A percentile compares a stretch with the other conserved stretches of the same genome.
These are phyloP conservation scores for Dactylellina drechsleri DNA, from an alignment of 2,329 filamentous ascomycete species.

Conservation along the genomic window DNA sequence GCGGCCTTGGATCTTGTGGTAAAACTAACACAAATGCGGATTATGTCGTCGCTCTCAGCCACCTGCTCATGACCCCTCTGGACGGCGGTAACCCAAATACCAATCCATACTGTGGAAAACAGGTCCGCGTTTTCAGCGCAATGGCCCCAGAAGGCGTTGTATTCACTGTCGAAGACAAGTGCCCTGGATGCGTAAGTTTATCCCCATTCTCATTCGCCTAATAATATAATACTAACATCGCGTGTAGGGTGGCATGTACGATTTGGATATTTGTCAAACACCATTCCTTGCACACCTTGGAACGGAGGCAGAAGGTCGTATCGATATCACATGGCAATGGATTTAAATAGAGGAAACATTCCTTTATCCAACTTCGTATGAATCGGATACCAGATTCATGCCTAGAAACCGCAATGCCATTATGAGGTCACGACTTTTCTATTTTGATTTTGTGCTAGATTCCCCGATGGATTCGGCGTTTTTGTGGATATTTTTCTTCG, in stretches of 20 bases:
- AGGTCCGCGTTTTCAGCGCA: conserved; percentile 42
- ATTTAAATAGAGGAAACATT: conserved; percentile 2
- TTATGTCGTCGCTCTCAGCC: conserved; percentile 45
- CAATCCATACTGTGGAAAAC: conserved; percentile 45
- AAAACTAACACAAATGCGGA: conserved; percentile 30
- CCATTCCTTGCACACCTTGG: conserved; percentile 32
- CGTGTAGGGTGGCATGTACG: conserved; percentile 13
- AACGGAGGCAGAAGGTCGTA: conserved; percentile 34
- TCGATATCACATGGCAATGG: conserved; percentile 46
- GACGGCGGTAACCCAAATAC: conserved; percentile 43
- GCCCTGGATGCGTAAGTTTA: conserved; percentile 53
- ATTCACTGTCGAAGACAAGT: conserved; percentile 47
- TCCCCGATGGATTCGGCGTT: conserved; percentile 55
- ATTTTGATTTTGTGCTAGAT: conserved; percentile 35
- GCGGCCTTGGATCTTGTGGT: conserved; percentile 51
- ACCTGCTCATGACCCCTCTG: conserved; percentile 30
- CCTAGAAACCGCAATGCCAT: conserved; percentile 34
- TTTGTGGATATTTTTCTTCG: conserved; percentile 25
- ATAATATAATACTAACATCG: conserved; percentile 22
- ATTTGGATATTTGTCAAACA: conserved; percentile 35
- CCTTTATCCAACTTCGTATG: conserved; percentile 15
- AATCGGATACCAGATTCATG: conserved; percentile 16
- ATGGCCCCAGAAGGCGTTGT: conserved; percentile 46
- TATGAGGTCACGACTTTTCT: conserved; percentile 44
- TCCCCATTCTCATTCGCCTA: not conserved